Conservation (phyloP, 2,329 filamentous ascomycete species). For the Xylariaceae sp. region DNA sequence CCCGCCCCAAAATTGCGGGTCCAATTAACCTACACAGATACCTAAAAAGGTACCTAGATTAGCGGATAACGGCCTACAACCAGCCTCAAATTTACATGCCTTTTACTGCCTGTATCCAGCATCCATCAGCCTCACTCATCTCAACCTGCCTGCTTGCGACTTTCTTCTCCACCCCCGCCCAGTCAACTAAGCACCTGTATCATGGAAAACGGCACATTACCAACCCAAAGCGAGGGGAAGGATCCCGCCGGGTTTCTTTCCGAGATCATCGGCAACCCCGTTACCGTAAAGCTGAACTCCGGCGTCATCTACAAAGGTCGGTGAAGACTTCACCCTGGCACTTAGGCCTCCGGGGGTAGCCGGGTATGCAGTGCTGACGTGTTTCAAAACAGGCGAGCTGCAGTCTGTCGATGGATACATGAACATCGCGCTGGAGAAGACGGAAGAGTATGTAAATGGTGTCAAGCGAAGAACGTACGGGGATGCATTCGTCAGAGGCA, state of each 20-base stretch:
- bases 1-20: too few relatives aligned
- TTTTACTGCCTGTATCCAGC: neutral
- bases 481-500: conserved; percentile 93
- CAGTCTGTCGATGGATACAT: conserved; percentile 99
- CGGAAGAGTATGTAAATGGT: conserved; percentile 87
- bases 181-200: too few relatives aligned
- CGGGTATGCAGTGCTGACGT: conserved; percentile 18
- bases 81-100: too few relatives aligned
- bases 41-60: too few relatives aligned
- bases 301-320: conserved; percentile 95
- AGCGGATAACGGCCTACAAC: neutral
- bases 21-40: too few relatives aligned
- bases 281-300: conserved; percentile 98
- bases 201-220: conserved; percentile 75
- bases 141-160: neutral
- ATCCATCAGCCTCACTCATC: neutral
- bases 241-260: conserved; percentile 92
- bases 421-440: conserved; percentile 98
- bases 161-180: neutral
- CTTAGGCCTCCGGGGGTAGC: neutral
- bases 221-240: conserved; percentile 70
- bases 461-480: conserved; percentile 82
- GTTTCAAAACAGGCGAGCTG: conserved; percentile 73
- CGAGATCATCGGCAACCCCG: conserved; percentile 91
- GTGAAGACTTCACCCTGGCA: conserved; percentile 17